phyloP scores from a whole-genome alignment of 768 basidiomycete species.

The Agrocybe pediades region DNA sequence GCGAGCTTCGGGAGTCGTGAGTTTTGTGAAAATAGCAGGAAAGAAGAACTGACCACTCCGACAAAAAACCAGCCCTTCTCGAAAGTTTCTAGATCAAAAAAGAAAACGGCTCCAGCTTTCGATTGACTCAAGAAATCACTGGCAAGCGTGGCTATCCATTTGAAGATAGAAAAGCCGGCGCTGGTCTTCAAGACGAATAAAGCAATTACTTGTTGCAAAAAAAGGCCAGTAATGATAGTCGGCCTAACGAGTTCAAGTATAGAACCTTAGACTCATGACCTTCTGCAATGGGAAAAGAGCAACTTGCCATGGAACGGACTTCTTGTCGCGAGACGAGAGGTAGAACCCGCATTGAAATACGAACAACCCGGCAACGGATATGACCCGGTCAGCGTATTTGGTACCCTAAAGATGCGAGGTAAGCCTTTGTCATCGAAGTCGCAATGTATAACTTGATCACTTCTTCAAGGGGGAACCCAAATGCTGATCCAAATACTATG shows the following conservation, averaged over 20 bases:
- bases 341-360: conserved; percentile 81
- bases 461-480: conserved; percentile 65
- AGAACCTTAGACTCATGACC: background rate
- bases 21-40: conserved; percentile 1
- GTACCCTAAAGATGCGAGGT: conserved; percentile 34
- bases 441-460: conserved; percentile 40
- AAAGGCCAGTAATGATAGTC: conserved; percentile 84
- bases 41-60: conserved; percentile 54
- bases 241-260: conserved; percentile 46
- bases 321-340: conserved; percentile 61
- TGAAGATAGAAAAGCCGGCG: conserved; percentile 86
- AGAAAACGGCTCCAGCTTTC: conserved; percentile 73
- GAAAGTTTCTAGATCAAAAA: conserved; percentile 71
- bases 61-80: conserved; percentile 83
- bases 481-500: conserved; percentile 83
- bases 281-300: background rate
- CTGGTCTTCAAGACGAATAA: conserved; percentile 85
- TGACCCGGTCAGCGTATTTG: conserved; percentile 76
- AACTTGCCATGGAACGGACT: conserved; percentile 69
- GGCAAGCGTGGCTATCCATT: conserved; percentile 78
- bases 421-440: conserved; percentile 10
- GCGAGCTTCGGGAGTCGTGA: conserved; percentile 44
- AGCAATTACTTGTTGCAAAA: conserved; percentile 83
- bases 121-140: conserved; percentile 77
- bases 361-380: conserved; percentile 77